phyloP scores from a whole-genome alignment of 2,329 filamentous ascomycete genomes.

The Aspergillus terreus region DNA sequence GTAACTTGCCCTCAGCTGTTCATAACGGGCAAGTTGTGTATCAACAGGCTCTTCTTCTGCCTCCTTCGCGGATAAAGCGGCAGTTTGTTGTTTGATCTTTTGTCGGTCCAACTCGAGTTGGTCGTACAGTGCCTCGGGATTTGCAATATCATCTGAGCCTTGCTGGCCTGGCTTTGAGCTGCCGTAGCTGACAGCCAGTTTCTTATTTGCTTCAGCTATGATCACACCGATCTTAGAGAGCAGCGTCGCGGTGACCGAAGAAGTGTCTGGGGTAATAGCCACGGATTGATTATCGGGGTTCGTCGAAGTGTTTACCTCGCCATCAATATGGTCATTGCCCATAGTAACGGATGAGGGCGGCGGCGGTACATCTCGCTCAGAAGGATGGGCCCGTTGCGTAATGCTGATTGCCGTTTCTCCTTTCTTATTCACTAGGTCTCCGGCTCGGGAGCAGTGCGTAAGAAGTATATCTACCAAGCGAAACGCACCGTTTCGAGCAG shows the following conservation, averaged over 20 bases:
- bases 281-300: slow-evolving; percentile 25
- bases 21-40: slow-evolving; percentile 38
- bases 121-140: slow-evolving; percentile 39
- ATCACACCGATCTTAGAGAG: slow-evolving; percentile 66
- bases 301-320: slow-evolving; percentile 25
- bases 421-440: slow-evolving; percentile 76
- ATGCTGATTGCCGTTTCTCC: slow-evolving; percentile 82
- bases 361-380: slow-evolving; percentile 61
- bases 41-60: slow-evolving; percentile 34
- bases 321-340: slow-evolving; percentile 35
- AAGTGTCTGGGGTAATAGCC: slow-evolving; percentile 33
- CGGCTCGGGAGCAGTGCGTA: slow-evolving; percentile 70
- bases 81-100: slow-evolving; percentile 39
- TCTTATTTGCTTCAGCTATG: slow-evolving; percentile 68
- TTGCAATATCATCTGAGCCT: slow-evolving; percentile 38
- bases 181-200: slow-evolving; percentile 55
- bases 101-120: slow-evolving; percentile 43
- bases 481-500: slow-evolving; percentile 81
- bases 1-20: slow-evolving; percentile 31
- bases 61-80: slow-evolving; percentile 34
- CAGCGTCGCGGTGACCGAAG: slow-evolving; percentile 67
- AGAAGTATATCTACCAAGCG: slow-evolving; percentile 65
- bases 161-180: slow-evolving; percentile 64
- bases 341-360: slow-evolving; percentile 65
- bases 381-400: slow-evolving; percentile 68